Base-by-base conservation (phyloP, 2,329 filamentous ascomycete genomes). In the Calonectria leucothoes region DNA sequence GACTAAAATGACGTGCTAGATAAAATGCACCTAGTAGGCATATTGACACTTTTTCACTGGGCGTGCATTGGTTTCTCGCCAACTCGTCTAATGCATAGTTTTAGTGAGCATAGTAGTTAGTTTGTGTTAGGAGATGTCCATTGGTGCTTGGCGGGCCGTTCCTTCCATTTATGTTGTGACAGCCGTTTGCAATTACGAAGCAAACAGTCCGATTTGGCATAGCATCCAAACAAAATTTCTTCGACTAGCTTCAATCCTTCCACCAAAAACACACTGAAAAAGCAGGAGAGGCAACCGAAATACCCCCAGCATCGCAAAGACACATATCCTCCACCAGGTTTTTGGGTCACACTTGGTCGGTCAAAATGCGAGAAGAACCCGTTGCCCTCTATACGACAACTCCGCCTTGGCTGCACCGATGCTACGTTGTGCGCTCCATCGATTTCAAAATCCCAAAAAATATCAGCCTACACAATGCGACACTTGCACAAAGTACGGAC, bases 361-460 rank as follows among this genome's bases (percentile, higher is more conserved):
- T 35, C 17, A 42, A 29, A 15, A 68, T 71, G 55, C 12, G 57
- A 20, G 31, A 57, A 11, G 15, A 52, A 6, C 7, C 39, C 10
- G 49, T 51, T 5, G 17, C 48, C 15, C 14, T 45, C 1, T 39
- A 64, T 25, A 59, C 20, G 8, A 68, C 69, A 1, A 63, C 59
- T 14, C 71, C 71, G 10, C 72, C 78, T 23, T 79, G 78, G 78
- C 59, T 69, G 31, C 55, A 20, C 20, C 70, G 73, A 20, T 69
- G 66, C 20, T 65, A 77, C 37, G 33, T 70, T 23, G 74, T 79
- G 10, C 63, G 66, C 12, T 61, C 74, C 11, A 31, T 79, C 33
- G 76, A 80, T 66, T 77, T 78, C n/a, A 71, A 14, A 51, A 49
- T 52, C 8, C 20, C 12, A 5, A 11, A 35, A 42, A n/a, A 49